Conservation (phyloP, 768 basidiomycete genomes). For the Calocera viscosa region DNA sequence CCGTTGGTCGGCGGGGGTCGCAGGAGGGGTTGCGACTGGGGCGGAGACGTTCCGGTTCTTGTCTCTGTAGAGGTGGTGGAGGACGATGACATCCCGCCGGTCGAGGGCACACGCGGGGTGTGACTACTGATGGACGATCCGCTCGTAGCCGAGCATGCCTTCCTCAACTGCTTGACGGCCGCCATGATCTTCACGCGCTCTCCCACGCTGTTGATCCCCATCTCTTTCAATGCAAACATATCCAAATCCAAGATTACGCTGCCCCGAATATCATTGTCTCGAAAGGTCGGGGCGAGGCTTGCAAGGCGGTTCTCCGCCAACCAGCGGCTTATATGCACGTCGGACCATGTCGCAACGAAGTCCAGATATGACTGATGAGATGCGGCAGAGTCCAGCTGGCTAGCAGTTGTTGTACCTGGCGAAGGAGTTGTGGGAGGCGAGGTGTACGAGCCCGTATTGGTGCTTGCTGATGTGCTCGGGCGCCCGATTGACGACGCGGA, state of each 20-base stretch:
- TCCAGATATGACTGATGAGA: constrained; percentile 19
- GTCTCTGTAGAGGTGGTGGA: neutral
- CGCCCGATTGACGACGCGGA: constrained; percentile 3
- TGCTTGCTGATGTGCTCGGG: neutral
- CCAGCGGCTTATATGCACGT: constrained; percentile 47
- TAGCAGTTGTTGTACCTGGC: neutral
- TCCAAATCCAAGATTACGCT: constrained; percentile 87
- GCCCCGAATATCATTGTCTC: constrained; percentile 79
- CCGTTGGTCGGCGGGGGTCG: neutral
- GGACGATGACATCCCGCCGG: neutral
- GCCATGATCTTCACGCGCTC: constrained; percentile 79
- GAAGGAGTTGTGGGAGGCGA: neutral
- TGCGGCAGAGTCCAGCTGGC: constrained; percentile 6
- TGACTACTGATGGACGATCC: constrained; percentile 1
- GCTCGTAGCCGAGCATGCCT: constrained; percentile 31
- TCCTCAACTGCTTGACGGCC: constrained; percentile 68
- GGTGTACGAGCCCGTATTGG: constrained; percentile 1
- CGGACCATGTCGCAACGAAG: constrained; percentile 26
- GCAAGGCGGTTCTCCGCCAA: constrained; percentile 64
- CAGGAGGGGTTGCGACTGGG: neutral
- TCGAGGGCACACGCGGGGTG: neutral
- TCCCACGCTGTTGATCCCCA: constrained; percentile 80
- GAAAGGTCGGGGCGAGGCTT: constrained; percentile 55
- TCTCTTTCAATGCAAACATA: constrained; percentile 73
- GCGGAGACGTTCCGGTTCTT: neutral